These are phyloP conservation scores for Senecio squalidus DNA, from an alignment of 140 eudicot species.

Conservation along the genomic window DNA sequence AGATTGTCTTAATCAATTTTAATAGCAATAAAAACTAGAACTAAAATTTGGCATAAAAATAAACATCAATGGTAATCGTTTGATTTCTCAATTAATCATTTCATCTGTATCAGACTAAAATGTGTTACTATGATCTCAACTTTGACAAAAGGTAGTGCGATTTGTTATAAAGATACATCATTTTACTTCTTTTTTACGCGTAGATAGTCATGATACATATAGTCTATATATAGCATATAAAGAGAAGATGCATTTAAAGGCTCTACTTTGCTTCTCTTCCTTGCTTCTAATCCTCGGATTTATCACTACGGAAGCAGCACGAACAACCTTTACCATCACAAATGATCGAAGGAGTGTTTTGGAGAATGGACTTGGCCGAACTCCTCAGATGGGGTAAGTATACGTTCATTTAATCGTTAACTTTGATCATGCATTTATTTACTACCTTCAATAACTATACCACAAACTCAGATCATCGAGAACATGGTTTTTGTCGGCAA, in stretches of 20 bases:
- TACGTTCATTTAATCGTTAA: not conserved
- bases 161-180: no score
- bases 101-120: no score
- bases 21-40: no score
- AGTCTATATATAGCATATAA: not conserved
- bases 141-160: no score
- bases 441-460: not conserved
- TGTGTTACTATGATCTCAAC: no score
- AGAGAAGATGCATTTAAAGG: conserved; percentile 25
- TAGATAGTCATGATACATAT: not conserved
- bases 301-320: conserved; percentile 20
- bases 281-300: conserved; percentile 14
- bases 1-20: no score
- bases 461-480: not conserved
- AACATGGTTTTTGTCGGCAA: not conserved
- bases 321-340: conserved; percentile 20
- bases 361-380: conserved; percentile 60
- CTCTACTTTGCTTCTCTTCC: conserved; percentile 27
- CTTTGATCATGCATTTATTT: not conserved
- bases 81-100: no score
- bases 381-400: conserved; percentile 86
- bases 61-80: no score
- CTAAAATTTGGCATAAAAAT: no score
- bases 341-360: conserved; percentile 30
- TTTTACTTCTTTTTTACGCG: no score